These are phyloP conservation scores for Lactifluus volemus DNA, from an alignment of 768 basidiomycete species.

Conservation along the genomic window DNA sequence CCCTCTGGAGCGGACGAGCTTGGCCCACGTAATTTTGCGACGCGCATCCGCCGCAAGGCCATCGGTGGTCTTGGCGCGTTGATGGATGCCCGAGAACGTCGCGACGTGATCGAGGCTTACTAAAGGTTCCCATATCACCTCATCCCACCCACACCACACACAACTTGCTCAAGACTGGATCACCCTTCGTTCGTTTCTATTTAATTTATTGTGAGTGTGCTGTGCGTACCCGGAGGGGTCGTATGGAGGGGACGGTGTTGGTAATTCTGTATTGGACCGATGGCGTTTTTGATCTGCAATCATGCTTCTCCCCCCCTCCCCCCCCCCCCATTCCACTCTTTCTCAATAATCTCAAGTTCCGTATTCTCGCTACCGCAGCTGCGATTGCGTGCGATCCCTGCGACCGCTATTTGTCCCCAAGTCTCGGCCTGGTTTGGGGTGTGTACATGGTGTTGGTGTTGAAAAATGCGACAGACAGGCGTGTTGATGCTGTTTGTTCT, in stretches of 20 bases:
- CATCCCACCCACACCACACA: background rate
- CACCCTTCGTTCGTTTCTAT: slow-evolving; percentile 17
- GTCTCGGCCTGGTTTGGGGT: slow-evolving; percentile 3
- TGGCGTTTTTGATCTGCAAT: slow-evolving; percentile 1
- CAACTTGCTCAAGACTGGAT: slow-evolving; percentile 13
- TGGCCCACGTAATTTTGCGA: slow-evolving; percentile 83
- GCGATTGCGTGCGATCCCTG: slow-evolving; percentile 12
- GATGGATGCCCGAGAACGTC: slow-evolving; percentile 73
- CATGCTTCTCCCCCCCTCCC: slow-evolving; percentile 6
- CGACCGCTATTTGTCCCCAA: background rate
- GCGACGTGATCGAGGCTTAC: slow-evolving; percentile 34
- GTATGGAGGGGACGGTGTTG: slow-evolving; percentile 4
- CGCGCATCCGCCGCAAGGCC: slow-evolving; percentile 75
- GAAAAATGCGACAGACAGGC: slow-evolving; percentile 10
- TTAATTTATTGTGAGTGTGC: slow-evolving; percentile 16
- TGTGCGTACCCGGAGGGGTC: slow-evolving; percentile 8
- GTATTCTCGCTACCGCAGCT: slow-evolving; percentile 1
- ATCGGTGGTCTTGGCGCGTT: slow-evolving; percentile 73
- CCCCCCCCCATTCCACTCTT: slow-evolving; percentile 8
- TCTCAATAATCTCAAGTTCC: slow-evolving; percentile 8
- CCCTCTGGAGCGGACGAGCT: slow-evolving; percentile 82
- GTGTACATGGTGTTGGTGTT: slow-evolving; percentile 13
- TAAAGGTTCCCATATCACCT: slow-evolving; percentile 3
- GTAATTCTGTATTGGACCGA: slow-evolving; percentile 1
- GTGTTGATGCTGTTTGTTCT: slow-evolving; percentile 3